Conservation (phyloP, 495 filamentous ascomycete genomes). For the Terfezia claveryi region DNA sequence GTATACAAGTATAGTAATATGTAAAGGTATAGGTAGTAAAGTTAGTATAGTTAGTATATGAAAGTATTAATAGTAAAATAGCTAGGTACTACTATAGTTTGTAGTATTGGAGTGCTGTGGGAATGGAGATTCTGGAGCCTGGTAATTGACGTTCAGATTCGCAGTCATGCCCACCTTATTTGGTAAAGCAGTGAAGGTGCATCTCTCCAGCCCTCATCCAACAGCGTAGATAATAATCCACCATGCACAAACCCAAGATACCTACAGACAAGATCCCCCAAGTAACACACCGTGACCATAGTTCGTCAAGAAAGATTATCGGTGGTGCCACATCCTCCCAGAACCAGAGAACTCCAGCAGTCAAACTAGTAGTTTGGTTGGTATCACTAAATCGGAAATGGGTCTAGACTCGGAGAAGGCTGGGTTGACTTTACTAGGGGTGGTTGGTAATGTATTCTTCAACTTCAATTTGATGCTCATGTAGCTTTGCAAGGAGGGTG, state of each 20-base stretch:
- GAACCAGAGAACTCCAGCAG: slow-evolving; percentile 59
- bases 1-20: no score
- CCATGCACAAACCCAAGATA: slow-evolving; percentile 87
- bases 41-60: no score
- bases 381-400: slow-evolving; percentile 58
- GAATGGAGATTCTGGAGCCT: no score
- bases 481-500: slow-evolving; percentile 6
- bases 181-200: slow-evolving; percentile 76
- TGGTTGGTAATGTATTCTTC: slow-evolving; percentile 54
- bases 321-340: slow-evolving; percentile 64
- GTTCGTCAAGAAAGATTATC: slow-evolving; percentile 45
- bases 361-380: slow-evolving; percentile 51
- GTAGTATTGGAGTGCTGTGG: no score
- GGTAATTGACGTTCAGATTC: slow-evolving; percentile 75
- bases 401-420: slow-evolving; percentile 53
- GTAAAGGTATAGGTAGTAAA: no score
- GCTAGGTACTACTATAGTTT: no score
- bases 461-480: slow-evolving; percentile 36
- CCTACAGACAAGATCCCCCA: slow-evolving; percentile 67
- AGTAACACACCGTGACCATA: slow-evolving; percentile 52
- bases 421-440: slow-evolving; percentile 41
- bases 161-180: slow-evolving; percentile 81
- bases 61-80: no score
- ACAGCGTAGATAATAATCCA: slow-evolving; percentile 68
- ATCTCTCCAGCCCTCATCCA: slow-evolving; percentile 79